Conservation (phyloP, 768 basidiomycete species). For the Amanita jacksonii region DNA sequence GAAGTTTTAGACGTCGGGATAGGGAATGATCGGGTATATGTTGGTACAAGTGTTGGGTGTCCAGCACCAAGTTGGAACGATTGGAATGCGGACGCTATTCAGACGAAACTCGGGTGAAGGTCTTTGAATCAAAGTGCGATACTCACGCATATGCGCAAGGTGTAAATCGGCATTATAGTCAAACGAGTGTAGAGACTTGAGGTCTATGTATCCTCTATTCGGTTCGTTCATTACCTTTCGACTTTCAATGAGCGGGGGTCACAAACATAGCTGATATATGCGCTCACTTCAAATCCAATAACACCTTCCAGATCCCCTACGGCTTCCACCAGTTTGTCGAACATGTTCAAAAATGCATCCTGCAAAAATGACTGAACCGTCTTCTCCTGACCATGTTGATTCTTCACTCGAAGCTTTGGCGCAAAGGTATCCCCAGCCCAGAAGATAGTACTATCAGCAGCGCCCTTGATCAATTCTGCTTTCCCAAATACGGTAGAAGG, state of each 20-base stretch:
- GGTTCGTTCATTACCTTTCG: conserved; percentile 88
- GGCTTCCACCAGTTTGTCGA: conserved; percentile 51
- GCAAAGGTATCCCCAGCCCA: conserved; percentile 89
- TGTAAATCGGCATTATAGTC: conserved; percentile 96
- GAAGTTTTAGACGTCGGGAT: conserved; percentile 68
- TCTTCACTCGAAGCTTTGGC: conserved; percentile 54
- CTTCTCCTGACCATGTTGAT: conserved; percentile 36
- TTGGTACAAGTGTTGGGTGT: conserved; percentile 65
- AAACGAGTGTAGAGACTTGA: conserved; percentile 74
- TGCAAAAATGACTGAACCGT: conserved; percentile 81
- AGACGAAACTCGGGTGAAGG: background rate
- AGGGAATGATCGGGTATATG: conserved; percentile 83
- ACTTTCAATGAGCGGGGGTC: background rate
- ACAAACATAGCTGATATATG: background rate
- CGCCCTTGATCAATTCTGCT: background rate
- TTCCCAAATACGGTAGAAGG: background rate
- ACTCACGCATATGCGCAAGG: conserved; percentile 66
- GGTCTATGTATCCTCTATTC: conserved; percentile 83
- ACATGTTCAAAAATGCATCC: conserved; percentile 70
- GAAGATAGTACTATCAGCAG: conserved; percentile 65
- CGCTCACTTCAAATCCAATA: conserved; percentile 76
- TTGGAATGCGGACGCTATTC: conserved; percentile 71
- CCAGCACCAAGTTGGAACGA: conserved; percentile 93
- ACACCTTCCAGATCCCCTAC: conserved; percentile 73
- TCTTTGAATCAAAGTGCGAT: background rate